Evolutionary conservation across 768 basidiomycete genomes (phyloP).

Genomic region (Pisolithus sp.): DNA sequence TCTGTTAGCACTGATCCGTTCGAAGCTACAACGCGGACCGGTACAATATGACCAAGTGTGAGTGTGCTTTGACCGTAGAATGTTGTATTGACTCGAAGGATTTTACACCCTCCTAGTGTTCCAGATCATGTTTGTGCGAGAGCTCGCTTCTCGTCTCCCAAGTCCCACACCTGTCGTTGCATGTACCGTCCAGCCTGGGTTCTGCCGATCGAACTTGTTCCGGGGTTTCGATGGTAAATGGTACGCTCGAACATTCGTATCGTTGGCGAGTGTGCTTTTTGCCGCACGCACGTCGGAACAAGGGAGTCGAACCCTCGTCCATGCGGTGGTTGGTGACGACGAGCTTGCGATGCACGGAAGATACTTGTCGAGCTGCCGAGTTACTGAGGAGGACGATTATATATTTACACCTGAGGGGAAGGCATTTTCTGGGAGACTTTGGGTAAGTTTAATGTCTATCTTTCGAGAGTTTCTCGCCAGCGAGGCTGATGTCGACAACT

Average conservation of each 20-base stretch:
- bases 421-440: slow-evolving; percentile 25
- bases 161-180: slow-evolving; percentile 16
- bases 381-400: slow-evolving; percentile 27
- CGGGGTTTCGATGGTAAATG: slow-evolving; percentile 7
- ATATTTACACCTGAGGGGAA: slow-evolving; percentile 23
- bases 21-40: slow-evolving; percentile 9
- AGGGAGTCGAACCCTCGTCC: slow-evolving; percentile 30
- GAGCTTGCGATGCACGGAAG: slow-evolving; percentile 22
- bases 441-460: slow-evolving; percentile 20
- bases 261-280: slow-evolving; percentile 6
- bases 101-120: slow-evolving; percentile 16
- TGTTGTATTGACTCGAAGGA: neutral
- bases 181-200: slow-evolving; percentile 28
- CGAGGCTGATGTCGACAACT: neutral
- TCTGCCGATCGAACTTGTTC: slow-evolving; percentile 23
- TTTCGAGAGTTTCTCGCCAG: neutral
- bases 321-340: slow-evolving; percentile 24
- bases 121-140: slow-evolving; percentile 28
- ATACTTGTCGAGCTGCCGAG: slow-evolving; percentile 20
- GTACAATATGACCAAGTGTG: slow-evolving; percentile 24
- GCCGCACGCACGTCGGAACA: slow-evolving; percentile 25
- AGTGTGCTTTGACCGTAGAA: neutral
- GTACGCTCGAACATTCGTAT: neutral
- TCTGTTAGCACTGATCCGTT: neutral
- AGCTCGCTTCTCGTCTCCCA: slow-evolving; percentile 25